Conservation (phyloP, 164 flowering plant species). For the Vitis labrusca region DNA sequence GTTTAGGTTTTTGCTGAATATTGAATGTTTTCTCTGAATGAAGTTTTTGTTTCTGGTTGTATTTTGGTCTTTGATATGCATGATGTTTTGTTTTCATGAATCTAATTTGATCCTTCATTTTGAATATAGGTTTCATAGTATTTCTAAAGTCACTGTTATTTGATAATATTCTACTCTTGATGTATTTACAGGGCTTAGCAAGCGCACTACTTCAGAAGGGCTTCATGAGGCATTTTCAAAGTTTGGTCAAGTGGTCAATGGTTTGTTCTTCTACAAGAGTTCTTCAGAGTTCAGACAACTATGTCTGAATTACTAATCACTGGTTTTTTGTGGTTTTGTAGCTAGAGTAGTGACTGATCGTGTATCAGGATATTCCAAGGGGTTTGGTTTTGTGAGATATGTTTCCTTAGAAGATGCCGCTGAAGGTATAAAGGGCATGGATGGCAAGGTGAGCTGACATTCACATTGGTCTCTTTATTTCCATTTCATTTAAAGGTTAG, state of each 20-base stretch:
- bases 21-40: too few species aligned
- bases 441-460: constrained; percentile 68
- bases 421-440: constrained; percentile 83
- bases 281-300: neutral
- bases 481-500: too few species aligned
- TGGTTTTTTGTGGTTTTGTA: constrained; percentile 26
- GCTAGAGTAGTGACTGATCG: constrained; percentile 86
- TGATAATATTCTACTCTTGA: neutral
- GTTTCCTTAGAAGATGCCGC: constrained; percentile 70
- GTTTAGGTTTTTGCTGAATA: too few species aligned
- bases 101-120: too few species aligned
- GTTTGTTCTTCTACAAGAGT: constrained; percentile 25
- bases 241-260: constrained; percentile 63
- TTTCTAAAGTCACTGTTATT: neutral
- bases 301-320: neutral
- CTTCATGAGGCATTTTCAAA: constrained; percentile 34
- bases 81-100: too few species aligned
- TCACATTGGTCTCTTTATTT: neutral
- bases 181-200: constrained; percentile 39
- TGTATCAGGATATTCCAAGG: constrained; percentile 74
- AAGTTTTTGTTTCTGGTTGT: too few species aligned
- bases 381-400: constrained; percentile 87
- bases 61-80: too few species aligned
- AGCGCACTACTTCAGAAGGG: constrained; percentile 41
- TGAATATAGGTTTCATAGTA: neutral